phyloP scores from a whole-genome alignment of 148 eudicot genomes.

The Rheum nobile region DNA sequence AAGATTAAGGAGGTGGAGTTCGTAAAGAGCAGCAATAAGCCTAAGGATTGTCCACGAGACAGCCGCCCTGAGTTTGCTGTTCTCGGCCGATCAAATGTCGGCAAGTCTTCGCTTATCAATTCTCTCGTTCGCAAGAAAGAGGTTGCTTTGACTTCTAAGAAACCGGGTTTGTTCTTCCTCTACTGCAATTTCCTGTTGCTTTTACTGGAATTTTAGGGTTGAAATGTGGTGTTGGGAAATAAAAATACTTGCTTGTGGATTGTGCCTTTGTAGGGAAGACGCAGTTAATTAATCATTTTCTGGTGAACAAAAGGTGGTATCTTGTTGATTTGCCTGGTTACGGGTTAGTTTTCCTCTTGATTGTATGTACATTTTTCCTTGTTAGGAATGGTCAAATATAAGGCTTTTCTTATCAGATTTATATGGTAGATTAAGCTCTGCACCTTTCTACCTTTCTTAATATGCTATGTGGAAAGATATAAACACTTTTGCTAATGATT shows the following conservation, averaged over 20 bases:
- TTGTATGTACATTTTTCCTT: not conserved
- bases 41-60: conserved; percentile 78
- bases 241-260: not conserved
- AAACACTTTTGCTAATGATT: not conserved
- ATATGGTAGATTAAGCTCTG: no score
- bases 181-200: not conserved
- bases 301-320: conserved; percentile 85
- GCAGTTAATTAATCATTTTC: conserved; percentile 88
- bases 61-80: conserved; percentile 74
- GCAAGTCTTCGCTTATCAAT: conserved; percentile 83
- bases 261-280: conserved; percentile 72
- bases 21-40: conserved; percentile 54
- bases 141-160: conserved; percentile 82
- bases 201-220: conserved; percentile 3
- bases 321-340: conserved; percentile 97
- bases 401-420: not conserved
- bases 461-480: not conserved
- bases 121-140: conserved; percentile 66
- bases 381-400: not conserved
- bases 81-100: conserved; percentile 90
- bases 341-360: conserved; percentile 41
- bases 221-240: not conserved
- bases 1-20: conserved; percentile 75
- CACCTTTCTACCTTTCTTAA: not conserved
- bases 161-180: conserved; percentile 38